Evolutionary conservation across 768 basidiomycete genomes (phyloP).

Genomic region (Mycena rebaudengoi): DNA sequence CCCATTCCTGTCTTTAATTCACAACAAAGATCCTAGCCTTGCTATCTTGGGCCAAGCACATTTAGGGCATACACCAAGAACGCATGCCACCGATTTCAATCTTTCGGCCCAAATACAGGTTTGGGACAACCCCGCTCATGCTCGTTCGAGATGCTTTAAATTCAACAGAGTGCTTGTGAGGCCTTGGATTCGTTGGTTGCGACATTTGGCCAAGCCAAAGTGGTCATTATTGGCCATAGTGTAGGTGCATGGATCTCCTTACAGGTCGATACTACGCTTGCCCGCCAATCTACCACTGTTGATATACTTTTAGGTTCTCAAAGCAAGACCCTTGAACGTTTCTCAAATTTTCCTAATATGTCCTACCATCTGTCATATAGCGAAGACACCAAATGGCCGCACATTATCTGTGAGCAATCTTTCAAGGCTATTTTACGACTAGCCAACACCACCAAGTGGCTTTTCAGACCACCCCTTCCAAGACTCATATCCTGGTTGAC

Average conservation of each 20-base stretch:
- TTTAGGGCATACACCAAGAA: conserved; percentile 65
- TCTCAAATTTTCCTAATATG: conserved; percentile 67
- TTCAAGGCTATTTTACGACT: not conserved
- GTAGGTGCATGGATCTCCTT: conserved; percentile 76
- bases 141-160: not conserved
- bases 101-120: conserved; percentile 60
- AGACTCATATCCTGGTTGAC: conserved; percentile 55
- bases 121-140: not conserved
- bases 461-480: conserved; percentile 58
- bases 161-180: conserved; percentile 53
- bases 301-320: conserved; percentile 64
- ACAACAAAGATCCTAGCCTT: conserved; percentile 46
- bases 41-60: conserved; percentile 71
- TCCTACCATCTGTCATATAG: conserved; percentile 74
- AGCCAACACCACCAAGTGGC: conserved; percentile 42
- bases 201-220: conserved; percentile 43
- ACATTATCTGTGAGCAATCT: conserved; percentile 60
- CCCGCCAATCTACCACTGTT: not conserved
- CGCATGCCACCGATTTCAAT: conserved; percentile 31
- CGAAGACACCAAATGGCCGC: conserved; percentile 69
- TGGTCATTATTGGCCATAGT: conserved; percentile 71
- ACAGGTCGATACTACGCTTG: conserved; percentile 50
- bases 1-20: conserved; percentile 66
- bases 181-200: conserved; percentile 55
- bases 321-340: conserved; percentile 49